Base-by-base conservation (phyloP, 148 eudicot genomes). In the Rhododendron vialii region DNA sequence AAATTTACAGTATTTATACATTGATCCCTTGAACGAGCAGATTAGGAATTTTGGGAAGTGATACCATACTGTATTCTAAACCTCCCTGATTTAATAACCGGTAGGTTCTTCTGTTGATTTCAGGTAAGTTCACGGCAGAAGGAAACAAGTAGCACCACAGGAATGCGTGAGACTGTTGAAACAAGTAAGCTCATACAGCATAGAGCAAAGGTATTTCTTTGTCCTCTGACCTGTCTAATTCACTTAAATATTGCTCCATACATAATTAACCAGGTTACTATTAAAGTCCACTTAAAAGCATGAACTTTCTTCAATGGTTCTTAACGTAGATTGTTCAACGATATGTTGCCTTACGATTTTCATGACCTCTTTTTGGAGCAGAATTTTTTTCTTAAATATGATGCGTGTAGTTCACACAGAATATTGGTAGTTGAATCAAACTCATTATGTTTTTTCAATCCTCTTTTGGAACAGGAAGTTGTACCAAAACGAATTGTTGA, bases 101-200 rank as follows among this genome's bases (percentile, higher is more conserved):
- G 26, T 53, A 61, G 74, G 4, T 57, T 10, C 61, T 82, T 87
- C 63, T 57, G 87, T 59, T 89, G 83, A 85, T 87, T 88, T 73
- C 90, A 96, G 98, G 98, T 96, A 81, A 94, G 99, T 89, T 91
- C 98, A 83, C 91, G 91, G 51, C 99, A 95, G 90, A 96, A 95
- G 92, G 99, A 96, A 93, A 96, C 97, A 48, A 96, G 98, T 90
- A 96, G 99, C 90, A 95, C 99, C 35, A 84, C 92, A 71, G 99
- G 99, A 69, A 96, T 96, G 99, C 96, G 93, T 85, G 98, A 96
- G 55, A 93, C 90, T 91, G 96, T 95, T 78, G 95, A 93, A 90
- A 96, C 99, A 80, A 96, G 99, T 88, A 87, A 86, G 91, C 99
- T 96, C 83, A 85, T 96, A 87, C 90, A 94, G 89, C 94, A 96